These are phyloP conservation scores for Pseudocercospora fijiensis DNA, from an alignment of 2,329 filamentous ascomycete genomes.

Conservation along the genomic window DNA sequence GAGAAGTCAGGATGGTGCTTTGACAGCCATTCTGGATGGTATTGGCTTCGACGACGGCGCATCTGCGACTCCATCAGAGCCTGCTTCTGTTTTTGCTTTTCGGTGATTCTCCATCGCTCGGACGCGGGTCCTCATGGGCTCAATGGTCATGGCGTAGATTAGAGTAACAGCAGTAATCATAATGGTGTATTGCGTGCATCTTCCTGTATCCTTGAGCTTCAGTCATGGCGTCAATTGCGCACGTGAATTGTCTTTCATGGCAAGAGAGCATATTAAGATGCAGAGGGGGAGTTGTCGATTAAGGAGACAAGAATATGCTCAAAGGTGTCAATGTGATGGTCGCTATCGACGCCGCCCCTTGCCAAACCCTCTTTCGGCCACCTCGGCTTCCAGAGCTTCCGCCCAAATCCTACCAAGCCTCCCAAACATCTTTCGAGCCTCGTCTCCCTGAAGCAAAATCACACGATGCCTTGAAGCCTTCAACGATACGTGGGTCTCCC, in stretches of 20 bases:
- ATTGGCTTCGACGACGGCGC: background rate
- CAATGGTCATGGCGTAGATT: background rate
- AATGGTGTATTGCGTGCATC: background rate
- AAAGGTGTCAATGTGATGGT: background rate
- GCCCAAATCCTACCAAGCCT: background rate
- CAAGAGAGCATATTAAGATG: background rate
- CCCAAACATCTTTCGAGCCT: background rate
- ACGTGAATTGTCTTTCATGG: no score
- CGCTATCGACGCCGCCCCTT: background rate
- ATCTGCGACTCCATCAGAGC: background rate
- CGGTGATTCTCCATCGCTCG: background rate
- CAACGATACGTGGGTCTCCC: background rate
- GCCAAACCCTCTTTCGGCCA: background rate
- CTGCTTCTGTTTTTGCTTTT: background rate
- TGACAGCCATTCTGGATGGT: background rate
- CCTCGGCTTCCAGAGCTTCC: background rate
- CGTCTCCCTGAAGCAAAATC: background rate
- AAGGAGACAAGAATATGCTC: background rate
- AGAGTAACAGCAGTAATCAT: background rate
- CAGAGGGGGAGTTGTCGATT: background rate
- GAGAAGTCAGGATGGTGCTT: background rate
- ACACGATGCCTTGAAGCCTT: background rate
- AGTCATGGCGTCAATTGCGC: background rate
- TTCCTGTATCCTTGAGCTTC: background rate
- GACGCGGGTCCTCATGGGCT: background rate